Conservation (phyloP, 192 early-diverging fungal genomes). For the Coemansia umbellata region DNA sequence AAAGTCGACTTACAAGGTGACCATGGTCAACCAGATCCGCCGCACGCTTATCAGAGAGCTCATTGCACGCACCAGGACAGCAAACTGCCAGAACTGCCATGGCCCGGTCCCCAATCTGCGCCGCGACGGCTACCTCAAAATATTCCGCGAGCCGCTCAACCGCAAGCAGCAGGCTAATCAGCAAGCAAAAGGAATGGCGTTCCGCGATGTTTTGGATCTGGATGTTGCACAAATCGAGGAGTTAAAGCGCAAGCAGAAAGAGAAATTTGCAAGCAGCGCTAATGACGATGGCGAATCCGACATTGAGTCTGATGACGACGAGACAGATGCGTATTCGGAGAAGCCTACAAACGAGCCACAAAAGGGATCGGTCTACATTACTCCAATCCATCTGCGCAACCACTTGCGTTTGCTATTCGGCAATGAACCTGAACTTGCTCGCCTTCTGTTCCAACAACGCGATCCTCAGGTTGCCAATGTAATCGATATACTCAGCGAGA, state of each 20-base stretch:
- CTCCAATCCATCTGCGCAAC: conserved; percentile 75
- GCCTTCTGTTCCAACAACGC: conserved; percentile 77
- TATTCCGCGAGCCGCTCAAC: conserved; percentile 73
- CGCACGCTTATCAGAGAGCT: conserved; percentile 43
- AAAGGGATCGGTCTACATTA: conserved; percentile 46
- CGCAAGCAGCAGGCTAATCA: conserved; percentile 62
- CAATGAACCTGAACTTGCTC: conserved; percentile 70
- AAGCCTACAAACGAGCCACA: conserved; percentile 10
- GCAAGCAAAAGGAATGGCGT: conserved; percentile 55
- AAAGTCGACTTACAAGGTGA: conserved; percentile 42
- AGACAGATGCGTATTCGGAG: conserved; percentile 45
- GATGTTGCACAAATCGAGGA: conserved; percentile 14
- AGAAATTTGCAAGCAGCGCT: not conserved
- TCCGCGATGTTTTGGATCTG: conserved; percentile 36
- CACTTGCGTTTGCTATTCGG: conserved; percentile 73
- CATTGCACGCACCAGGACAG: conserved; percentile 29
- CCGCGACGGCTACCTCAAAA: conserved; percentile 77
- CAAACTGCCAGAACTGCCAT: conserved; percentile 65
- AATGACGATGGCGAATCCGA: conserved; percentile 13
- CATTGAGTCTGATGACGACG: conserved; percentile 17
- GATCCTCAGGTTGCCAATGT: conserved; percentile 46
- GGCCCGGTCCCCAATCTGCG: conserved; percentile 65
- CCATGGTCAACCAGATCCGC: conserved; percentile 43
- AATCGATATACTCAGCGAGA: conserved; percentile 10
- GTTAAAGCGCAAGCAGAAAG: conserved; percentile 8